A percentile compares a stretch with the other conserved stretches of the same genome.
These are phyloP conservation scores for Austroboletus eburneus DNA, from an alignment of 768 basidiomycete genomes.

Conservation along the genomic window DNA sequence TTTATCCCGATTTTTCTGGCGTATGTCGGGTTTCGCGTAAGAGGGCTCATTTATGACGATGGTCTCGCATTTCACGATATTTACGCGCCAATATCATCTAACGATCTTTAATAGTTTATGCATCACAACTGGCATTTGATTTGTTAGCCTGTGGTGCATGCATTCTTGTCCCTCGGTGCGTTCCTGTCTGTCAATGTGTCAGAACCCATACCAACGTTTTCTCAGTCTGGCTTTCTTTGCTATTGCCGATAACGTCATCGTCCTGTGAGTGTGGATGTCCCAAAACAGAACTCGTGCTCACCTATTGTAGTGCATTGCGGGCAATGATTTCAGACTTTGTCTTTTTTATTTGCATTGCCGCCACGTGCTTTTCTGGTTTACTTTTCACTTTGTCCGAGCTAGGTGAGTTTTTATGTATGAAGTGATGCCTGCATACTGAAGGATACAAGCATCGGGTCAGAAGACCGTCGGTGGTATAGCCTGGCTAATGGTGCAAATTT, in stretches of 20 bases:
- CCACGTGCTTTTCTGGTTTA: constrained; percentile 78
- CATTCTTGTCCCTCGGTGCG: constrained; percentile 76
- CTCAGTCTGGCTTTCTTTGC: constrained; percentile 73
- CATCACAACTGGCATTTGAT: constrained; percentile 70
- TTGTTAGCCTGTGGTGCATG: constrained; percentile 81
- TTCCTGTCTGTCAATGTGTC: not conserved
- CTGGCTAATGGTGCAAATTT: constrained; percentile 84
- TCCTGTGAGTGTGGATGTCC: constrained; percentile 50
- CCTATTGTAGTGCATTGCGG: constrained; percentile 55
- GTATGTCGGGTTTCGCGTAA: constrained; percentile 62
- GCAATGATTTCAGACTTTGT: constrained; percentile 80
- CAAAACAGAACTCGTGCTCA: constrained; percentile 5
- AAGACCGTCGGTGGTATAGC: constrained; percentile 49
- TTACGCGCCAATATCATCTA: not conserved
- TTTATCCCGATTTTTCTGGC: constrained; percentile 67
- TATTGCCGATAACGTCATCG: constrained; percentile 71
- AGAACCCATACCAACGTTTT: constrained; percentile 1
- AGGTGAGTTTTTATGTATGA: constrained; percentile 28
- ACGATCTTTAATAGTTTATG: constrained; percentile 30
- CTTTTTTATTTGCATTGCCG: constrained; percentile 74
- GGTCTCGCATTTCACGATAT: constrained; percentile 32
- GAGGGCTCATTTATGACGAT: constrained; percentile 54
- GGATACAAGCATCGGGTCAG: constrained; percentile 25
- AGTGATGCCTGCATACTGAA: constrained; percentile 22
- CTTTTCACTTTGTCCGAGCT: constrained; percentile 51